A percentile compares a stretch with the other conserved stretches of the same genome.
These are phyloP conservation scores for Suhomyces vadensis DNA, from an alignment of 805 yeast species.

Conservation along the genomic window DNA sequence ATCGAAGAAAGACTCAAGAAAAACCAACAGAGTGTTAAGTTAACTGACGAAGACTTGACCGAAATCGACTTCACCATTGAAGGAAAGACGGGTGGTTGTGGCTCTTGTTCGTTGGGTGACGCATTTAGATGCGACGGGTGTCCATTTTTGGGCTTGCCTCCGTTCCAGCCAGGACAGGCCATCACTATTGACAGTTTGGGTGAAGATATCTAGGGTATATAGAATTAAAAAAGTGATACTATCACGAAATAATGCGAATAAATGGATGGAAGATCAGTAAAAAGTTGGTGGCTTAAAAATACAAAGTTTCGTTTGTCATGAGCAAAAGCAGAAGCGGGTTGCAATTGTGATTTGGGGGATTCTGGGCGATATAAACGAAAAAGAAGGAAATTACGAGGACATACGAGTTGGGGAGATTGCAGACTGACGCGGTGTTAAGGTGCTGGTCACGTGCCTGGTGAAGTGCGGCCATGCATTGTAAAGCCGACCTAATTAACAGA, in stretches of 20 bases:
- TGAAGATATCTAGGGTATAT: constrained; percentile 71
- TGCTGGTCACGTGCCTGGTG: no score
- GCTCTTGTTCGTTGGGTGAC: constrained; percentile 95
- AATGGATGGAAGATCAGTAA: not conserved
- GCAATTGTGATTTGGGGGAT: no score
- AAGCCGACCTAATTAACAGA: no score
- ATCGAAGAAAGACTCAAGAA: constrained; percentile 50
- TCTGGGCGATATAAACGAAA: no score
- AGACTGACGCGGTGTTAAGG: no score
- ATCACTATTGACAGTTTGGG: constrained; percentile 73
- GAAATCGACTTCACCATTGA: constrained; percentile 96
- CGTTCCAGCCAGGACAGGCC: constrained; percentile 96
- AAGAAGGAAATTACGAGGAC: no score
- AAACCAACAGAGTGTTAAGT: constrained; percentile 40
- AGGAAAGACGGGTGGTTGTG: constrained; percentile 97
- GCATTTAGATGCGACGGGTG: constrained; percentile 99
- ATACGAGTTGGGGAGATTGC: no score
- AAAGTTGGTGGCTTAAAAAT: no score
- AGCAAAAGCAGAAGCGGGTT: no score
- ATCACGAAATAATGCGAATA: not conserved
- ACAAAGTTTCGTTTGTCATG: no score
- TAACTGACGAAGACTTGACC: constrained; percentile 68
- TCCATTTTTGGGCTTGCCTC: constrained; percentile 95
- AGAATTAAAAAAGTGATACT: not conserved
- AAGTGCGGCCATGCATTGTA: no score